Evolutionary conservation across 805 yeast genomes (phyloP), one percentile per base, ranked within the genome.

Genomic region (Sugiyamaella smithiae): DNA sequence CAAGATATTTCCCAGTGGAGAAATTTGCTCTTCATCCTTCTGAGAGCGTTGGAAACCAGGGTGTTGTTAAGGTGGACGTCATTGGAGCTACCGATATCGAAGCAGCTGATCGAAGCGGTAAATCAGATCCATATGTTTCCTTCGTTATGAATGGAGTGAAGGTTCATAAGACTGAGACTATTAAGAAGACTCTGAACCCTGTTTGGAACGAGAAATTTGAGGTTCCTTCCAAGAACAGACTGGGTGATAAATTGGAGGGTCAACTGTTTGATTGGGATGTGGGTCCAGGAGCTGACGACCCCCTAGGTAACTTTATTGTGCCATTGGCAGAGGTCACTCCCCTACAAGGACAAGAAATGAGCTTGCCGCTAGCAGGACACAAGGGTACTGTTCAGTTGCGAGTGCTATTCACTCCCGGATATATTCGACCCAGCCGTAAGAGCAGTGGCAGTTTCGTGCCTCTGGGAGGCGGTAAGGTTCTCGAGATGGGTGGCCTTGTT

Each of bases 161-260:
- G 28, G 72, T 85, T 51, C 81, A 71, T 73, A 88, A 88, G 71
- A 78, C 96, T 31, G 84, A 87, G 68, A 83, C 83, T 24, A 72
- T 79, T 52, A 93, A 90, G 76, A 89, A 84, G 75, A 88, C 97
- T 0, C 74, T 93, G 57, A 78, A 85, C 51, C 99, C 99, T n/a
- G 77, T 70, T 1, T 93, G 91, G 89, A 84, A 90, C 64, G 97
- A 89, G 70, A 64, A 68, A 14, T 76, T 81, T 38, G 66, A 74
- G 11, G 70, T 82, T 33, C 76, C 75, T 29, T 71, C 89, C 22
- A 61, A 72, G 20, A 84, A 85, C 64, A 77, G 88, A 62, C 80
- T 75, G 48, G 80, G 80, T 59, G 80, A 86, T 8, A 64, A 66
- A 2, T 63, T 90, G 45, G 71, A 69, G 49, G 72, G 87, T 48